Conservation (phyloP, 495 filamentous ascomycete genomes). For the Rostrohypoxylon terebratum region DNA sequence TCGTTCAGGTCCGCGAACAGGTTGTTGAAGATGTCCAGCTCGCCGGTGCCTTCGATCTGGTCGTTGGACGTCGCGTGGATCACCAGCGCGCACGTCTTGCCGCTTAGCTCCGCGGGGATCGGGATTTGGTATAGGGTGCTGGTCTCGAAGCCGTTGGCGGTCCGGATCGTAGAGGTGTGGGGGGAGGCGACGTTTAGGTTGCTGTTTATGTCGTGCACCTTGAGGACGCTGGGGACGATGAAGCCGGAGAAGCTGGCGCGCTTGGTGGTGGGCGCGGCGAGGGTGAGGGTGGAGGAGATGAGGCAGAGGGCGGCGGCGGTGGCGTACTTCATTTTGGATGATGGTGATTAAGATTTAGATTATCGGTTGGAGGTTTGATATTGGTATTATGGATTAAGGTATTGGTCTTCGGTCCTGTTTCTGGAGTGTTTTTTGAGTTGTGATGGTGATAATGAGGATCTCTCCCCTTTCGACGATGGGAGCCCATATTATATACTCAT, state of each 20-base stretch:
- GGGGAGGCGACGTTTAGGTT: constrained; percentile 29
- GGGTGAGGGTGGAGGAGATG: constrained; percentile 44
- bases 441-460: neutral
- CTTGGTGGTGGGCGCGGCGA: constrained; percentile 39
- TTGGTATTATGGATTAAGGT: constrained; percentile 1
- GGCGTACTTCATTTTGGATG: constrained; percentile 49
- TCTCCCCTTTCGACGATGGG: neutral
- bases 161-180: constrained; percentile 31
- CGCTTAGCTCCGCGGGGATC: constrained; percentile 34
- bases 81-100: constrained; percentile 44
- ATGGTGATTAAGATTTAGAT: neutral
- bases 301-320: constrained; percentile 40
- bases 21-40: constrained; percentile 45
- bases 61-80: constrained; percentile 32
- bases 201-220: constrained; percentile 35
- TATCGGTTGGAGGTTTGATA: neutral
- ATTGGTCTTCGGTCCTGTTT: neutral
- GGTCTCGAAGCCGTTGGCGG: constrained; percentile 25
- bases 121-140: constrained; percentile 48
- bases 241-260: constrained; percentile 29
- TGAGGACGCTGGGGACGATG: constrained; percentile 42
- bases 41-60: constrained; percentile 18
- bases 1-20: constrained; percentile 36
- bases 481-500: constrained; percentile 28
- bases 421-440: neutral